Percentiles rank a stretch among this genome's conserved stretches.
Evolutionary conservation across 2,329 filamentous ascomycete species (phyloP).

Genomic region (Colletotrichum tofieldiae): DNA sequence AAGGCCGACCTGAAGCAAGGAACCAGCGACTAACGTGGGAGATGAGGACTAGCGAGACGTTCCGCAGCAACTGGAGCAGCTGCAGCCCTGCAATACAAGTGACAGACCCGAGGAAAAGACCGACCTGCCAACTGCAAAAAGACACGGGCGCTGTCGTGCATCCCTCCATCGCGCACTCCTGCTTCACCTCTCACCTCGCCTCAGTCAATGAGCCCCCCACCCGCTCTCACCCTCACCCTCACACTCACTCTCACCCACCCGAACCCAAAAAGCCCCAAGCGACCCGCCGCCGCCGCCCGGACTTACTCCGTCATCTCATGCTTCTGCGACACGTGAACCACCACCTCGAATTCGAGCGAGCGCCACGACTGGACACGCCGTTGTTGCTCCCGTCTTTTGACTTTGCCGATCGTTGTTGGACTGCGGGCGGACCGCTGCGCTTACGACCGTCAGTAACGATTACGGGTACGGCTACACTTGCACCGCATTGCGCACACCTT

Average conservation of each 20-base stretch:
- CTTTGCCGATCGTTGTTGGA: constrained; percentile 12
- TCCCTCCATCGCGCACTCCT: background rate
- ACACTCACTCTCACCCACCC: constrained; percentile 7
- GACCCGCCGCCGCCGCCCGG: constrained; percentile 30
- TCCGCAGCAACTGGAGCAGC: constrained; percentile 22
- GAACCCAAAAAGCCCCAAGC: constrained; percentile 19
- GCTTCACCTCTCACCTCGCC: background rate
- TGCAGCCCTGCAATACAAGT: constrained; percentile 27
- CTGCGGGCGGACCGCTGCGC: constrained; percentile 22
- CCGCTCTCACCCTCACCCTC: constrained; percentile 16
- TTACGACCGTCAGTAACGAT: constrained; percentile 4
- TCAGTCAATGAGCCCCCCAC: constrained; percentile 15
- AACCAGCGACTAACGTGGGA: constrained; percentile 23
- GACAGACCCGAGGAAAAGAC: constrained; percentile 2
- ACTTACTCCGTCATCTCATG: constrained; percentile 37
- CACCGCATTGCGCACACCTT: constrained; percentile 11
- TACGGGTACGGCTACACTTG: constrained; percentile 23
- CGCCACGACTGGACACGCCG: constrained; percentile 17
- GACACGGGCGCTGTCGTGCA: background rate
- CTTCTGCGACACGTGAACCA: constrained; percentile 38
- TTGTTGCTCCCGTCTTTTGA: constrained; percentile 13
- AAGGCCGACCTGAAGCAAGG: constrained; percentile 26
- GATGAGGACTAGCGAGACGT: constrained; percentile 27
- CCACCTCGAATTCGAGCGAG: constrained; percentile 21
- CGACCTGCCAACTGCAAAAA: constrained; percentile 4